A percentile compares a stretch with the other conserved stretches of the same genome.
These are phyloP conservation scores for Calcarisporium arbuscula DNA, from an alignment of 2,329 filamentous ascomycete genomes.

Conservation along the genomic window DNA sequence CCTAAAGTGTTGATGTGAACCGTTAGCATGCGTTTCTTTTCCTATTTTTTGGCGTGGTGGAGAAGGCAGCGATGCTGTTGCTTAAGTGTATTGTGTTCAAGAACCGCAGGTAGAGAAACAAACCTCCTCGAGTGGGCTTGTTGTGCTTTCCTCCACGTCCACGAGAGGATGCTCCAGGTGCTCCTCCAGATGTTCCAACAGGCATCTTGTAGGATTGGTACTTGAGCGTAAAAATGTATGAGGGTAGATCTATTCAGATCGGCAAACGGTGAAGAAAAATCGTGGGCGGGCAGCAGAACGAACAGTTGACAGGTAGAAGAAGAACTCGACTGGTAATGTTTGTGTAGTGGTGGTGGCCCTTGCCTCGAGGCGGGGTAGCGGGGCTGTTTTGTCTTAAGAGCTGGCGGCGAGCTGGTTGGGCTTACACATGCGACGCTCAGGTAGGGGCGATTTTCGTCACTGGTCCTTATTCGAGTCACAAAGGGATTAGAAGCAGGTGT, in stretches of 20 bases:
- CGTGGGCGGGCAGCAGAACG: too few relatives aligned
- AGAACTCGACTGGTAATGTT: conserved; percentile 14
- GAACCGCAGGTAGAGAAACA: conserved; percentile 16
- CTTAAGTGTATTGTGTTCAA: conserved; percentile 4
- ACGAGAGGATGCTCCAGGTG: conserved; percentile 49
- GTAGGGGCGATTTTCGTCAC: too few relatives aligned
- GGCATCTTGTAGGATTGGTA: conserved; percentile 33
- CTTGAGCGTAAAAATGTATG: too few relatives aligned
- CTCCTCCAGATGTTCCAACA: conserved; percentile 35
- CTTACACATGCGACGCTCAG: too few relatives aligned
- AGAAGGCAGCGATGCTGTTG: too few relatives aligned
- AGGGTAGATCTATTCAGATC: too few relatives aligned
- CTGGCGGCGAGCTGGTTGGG: too few relatives aligned
- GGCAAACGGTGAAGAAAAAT: too few relatives aligned
- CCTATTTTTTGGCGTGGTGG: too few relatives aligned
- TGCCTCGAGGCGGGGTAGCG: conserved; percentile 33
- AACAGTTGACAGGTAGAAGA: conserved; percentile 1
- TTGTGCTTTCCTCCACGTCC: conserved; percentile 90
- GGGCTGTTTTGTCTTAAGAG: conserved; percentile 19
- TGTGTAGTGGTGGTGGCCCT: too few relatives aligned
- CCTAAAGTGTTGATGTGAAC: conserved; percentile 43
- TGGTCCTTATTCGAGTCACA: too few relatives aligned
- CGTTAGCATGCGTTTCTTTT: conserved; percentile 11
- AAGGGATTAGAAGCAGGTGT: too few relatives aligned
- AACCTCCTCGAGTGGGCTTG: conserved; percentile 90